Conservation (phyloP, 2,329 filamentous ascomycete species). For the Myriosclerotinia duriaeana region DNA sequence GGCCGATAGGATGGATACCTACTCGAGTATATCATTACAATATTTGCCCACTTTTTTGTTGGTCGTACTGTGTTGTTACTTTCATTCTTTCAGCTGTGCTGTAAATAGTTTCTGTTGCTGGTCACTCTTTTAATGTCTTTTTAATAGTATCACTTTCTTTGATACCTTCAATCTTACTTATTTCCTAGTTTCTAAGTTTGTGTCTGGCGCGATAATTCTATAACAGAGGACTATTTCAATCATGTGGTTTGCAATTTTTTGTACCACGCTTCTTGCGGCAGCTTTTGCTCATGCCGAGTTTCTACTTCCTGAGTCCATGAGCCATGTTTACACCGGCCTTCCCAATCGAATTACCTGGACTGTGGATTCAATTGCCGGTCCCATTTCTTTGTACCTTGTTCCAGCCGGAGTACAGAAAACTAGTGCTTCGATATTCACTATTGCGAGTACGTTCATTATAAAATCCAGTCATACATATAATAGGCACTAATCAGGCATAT, state of each 20-base stretch:
- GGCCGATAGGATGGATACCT: background rate
- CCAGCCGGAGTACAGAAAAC: constrained; percentile 1
- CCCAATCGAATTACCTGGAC: constrained; percentile 1
- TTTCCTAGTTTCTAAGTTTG: background rate
- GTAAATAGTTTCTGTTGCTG: background rate
- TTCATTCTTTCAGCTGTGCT: constrained; percentile 3
- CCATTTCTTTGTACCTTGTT: constrained; percentile 18
- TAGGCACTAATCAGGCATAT: background rate
- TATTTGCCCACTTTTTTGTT: background rate
- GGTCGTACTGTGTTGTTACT: background rate
- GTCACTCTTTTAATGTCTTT: background rate
- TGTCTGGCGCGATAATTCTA: background rate
- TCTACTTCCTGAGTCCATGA: background rate
- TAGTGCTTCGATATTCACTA: background rate
- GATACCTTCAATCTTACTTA: too few species aligned
- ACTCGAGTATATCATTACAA: background rate
- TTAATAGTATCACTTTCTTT: background rate
- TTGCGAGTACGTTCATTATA: background rate
- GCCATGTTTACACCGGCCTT: background rate
- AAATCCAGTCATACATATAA: background rate
- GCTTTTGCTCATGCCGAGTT: background rate
- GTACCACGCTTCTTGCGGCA: background rate
- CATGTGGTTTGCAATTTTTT: background rate
- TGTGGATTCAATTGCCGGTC: background rate
- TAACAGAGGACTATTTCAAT: background rate